phyloP scores from a whole-genome alignment of 2,329 filamentous ascomycete genomes.

The Aspergillus floridensis region DNA sequence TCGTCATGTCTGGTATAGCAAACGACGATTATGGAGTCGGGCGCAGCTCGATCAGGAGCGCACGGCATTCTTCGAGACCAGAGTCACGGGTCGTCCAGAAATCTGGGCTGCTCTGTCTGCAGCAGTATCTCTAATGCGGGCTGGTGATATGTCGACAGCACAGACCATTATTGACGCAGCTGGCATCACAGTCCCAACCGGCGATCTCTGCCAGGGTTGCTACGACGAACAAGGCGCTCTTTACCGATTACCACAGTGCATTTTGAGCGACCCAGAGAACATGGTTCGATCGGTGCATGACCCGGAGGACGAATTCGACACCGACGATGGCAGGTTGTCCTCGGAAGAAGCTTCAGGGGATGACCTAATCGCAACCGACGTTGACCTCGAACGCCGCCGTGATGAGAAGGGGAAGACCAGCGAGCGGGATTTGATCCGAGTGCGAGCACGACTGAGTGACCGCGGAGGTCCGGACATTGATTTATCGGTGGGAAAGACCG shows the following conservation, averaged over 20 bases:
- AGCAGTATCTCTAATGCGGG: slow-evolving; percentile 67
- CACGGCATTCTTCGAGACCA: slow-evolving; percentile 83
- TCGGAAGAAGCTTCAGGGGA: slow-evolving; percentile 42
- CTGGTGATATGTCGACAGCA: slow-evolving; percentile 63
- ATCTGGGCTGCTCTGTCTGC: slow-evolving; percentile 75
- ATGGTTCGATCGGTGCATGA: slow-evolving; percentile 35
- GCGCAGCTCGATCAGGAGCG: slow-evolving; percentile 67
- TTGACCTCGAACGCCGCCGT: slow-evolving; percentile 44
- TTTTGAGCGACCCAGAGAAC: slow-evolving; percentile 67
- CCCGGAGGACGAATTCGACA: slow-evolving; percentile 18
- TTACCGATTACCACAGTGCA: slow-evolving; percentile 66
- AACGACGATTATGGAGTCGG: slow-evolving; percentile 67
- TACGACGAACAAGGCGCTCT: slow-evolving; percentile 70
- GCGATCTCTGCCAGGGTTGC: slow-evolving; percentile 67
- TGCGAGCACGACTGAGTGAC: slow-evolving; percentile 66
- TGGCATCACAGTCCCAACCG: slow-evolving; percentile 71
- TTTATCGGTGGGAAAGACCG: slow-evolving; percentile 56
- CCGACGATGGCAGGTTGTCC: slow-evolving; percentile 35
- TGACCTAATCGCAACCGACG: slow-evolving; percentile 36
- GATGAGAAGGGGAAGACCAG: slow-evolving; percentile 62
- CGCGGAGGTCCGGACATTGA: slow-evolving; percentile 61
- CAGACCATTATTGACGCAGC: slow-evolving; percentile 78
- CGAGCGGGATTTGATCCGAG: slow-evolving; percentile 54
- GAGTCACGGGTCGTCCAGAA: slow-evolving; percentile 72
- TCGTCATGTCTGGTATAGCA: slow-evolving; percentile 64